These are phyloP conservation scores for Psilocybe cubensis DNA, from an alignment of 768 basidiomycete genomes.

Conservation along the genomic window DNA sequence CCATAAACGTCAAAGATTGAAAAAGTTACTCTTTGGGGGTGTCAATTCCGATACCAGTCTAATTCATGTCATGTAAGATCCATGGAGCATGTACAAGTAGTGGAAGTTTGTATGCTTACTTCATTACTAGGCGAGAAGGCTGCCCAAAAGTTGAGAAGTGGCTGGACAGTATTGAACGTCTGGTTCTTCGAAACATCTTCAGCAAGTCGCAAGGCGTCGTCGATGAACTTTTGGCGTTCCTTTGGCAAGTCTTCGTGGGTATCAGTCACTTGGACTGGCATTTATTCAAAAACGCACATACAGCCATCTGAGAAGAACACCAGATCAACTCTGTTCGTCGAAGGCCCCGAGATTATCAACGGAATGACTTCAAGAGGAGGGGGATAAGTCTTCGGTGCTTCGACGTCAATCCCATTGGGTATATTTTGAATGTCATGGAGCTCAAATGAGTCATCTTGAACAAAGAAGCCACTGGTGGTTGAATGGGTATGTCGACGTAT, in stretches of 20 bases:
- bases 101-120: slow-evolving; percentile 35
- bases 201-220: slow-evolving; percentile 69
- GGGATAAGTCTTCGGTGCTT: neutral
- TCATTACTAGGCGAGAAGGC: slow-evolving; percentile 77
- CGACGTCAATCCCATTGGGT: neutral
- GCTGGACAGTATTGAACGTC: slow-evolving; percentile 76
- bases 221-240: slow-evolving; percentile 66
- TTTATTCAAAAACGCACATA: slow-evolving; percentile 27
- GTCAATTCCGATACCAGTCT: slow-evolving; percentile 76
- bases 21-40: slow-evolving; percentile 69
- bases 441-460: no score
- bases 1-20: neutral
- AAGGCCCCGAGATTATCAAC: slow-evolving; percentile 62
- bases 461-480: no score
- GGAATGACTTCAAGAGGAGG: slow-evolving; percentile 60
- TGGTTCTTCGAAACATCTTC: slow-evolving; percentile 72
- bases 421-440: neutral
- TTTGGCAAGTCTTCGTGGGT: slow-evolving; percentile 15
- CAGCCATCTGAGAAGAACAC: slow-evolving; percentile 83
- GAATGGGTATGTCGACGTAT: no score
- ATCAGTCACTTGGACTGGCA: neutral
- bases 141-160: slow-evolving; percentile 82
- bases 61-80: neutral
- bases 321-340: slow-evolving; percentile 70
- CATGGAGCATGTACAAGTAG: neutral